Conservation (phyloP, 2,329 filamentous ascomycete species). For the Colletotrichum lini region DNA sequence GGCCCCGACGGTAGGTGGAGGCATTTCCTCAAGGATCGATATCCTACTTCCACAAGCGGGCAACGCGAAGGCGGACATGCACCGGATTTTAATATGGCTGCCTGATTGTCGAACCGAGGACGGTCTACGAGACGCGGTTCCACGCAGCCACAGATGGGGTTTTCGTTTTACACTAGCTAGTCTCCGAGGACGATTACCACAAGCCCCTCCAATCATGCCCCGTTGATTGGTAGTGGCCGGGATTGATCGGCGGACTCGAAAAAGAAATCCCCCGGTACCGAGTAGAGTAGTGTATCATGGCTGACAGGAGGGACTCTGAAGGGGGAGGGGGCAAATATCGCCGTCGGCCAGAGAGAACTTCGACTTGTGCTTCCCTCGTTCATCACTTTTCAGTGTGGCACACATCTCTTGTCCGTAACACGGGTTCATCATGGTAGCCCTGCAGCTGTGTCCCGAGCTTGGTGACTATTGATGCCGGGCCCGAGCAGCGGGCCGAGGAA, state of each 20-base stretch:
- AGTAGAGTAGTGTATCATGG: too few relatives aligned
- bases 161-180: background rate
- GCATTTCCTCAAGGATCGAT: background rate
- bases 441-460: too few relatives aligned
- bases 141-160: slow-evolving; percentile 11
- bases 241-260: slow-evolving; percentile 26
- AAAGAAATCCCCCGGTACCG: background rate
- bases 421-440: too few relatives aligned
- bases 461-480: too few relatives aligned
- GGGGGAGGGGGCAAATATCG: slow-evolving; percentile 13
- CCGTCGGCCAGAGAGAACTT: background rate
- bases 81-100: slow-evolving; percentile 32
- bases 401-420: too few relatives aligned
- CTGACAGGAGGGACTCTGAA: background rate
- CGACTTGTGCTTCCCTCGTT: too few relatives aligned
- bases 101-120: slow-evolving; percentile 25
- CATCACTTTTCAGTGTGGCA: too few relatives aligned
- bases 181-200: slow-evolving; percentile 5
- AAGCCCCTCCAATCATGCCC: slow-evolving; percentile 11
- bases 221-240: slow-evolving; percentile 21
- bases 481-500: too few relatives aligned
- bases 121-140: slow-evolving; percentile 13
- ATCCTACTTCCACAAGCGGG: background rate
- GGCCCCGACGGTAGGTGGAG: background rate
- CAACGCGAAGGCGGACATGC: background rate